A percentile compares a stretch with the other conserved stretches of the same genome.
Evolutionary conservation across 106 monocot genomes (phyloP).

Genomic region (Vanilla planifolia): DNA sequence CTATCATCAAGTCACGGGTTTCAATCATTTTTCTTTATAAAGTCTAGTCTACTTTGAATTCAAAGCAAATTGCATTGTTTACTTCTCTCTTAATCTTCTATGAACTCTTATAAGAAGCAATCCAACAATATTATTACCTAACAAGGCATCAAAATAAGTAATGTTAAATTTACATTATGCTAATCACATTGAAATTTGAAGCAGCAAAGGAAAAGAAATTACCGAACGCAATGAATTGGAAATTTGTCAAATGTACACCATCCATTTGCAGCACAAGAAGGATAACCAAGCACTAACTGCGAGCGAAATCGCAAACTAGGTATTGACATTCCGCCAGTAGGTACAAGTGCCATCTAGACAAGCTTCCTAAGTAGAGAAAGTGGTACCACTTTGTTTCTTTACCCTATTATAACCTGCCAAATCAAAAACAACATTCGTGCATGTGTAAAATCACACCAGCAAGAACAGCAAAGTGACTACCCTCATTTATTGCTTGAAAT

Average conservation of each 20-base stretch:
- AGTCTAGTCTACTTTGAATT: not conserved
- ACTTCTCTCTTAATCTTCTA: not conserved
- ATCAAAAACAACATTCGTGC: too few species aligned
- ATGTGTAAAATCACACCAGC: too few species aligned
- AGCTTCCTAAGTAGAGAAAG: slow-evolving; percentile 5
- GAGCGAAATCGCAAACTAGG: slow-evolving; percentile 3
- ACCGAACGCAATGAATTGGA: not conserved
- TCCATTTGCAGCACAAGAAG: slow-evolving; percentile 2
- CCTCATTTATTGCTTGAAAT: too few species aligned
- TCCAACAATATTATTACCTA: not conserved
- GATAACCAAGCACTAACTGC: slow-evolving; percentile 1
- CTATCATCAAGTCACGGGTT: too few species aligned
- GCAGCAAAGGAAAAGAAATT: not conserved
- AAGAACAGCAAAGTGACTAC: too few species aligned
- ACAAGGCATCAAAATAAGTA: not conserved
- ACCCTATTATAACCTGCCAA: too few species aligned
- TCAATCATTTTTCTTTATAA: not conserved
- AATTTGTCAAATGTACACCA: not conserved
- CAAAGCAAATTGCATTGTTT: not conserved
- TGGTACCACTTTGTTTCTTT: too few species aligned
- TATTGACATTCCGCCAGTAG: slow-evolving; percentile 4
- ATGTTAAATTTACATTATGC: not conserved
- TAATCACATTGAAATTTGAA: not conserved
- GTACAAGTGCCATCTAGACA: slow-evolving; percentile 7
- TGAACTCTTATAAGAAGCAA: not conserved